A percentile compares a stretch with the other conserved stretches of the same genome.
These are phyloP conservation scores for Juncus inflexus DNA, from an alignment of 176 grass and related monocot species.

Conservation along the genomic window DNA sequence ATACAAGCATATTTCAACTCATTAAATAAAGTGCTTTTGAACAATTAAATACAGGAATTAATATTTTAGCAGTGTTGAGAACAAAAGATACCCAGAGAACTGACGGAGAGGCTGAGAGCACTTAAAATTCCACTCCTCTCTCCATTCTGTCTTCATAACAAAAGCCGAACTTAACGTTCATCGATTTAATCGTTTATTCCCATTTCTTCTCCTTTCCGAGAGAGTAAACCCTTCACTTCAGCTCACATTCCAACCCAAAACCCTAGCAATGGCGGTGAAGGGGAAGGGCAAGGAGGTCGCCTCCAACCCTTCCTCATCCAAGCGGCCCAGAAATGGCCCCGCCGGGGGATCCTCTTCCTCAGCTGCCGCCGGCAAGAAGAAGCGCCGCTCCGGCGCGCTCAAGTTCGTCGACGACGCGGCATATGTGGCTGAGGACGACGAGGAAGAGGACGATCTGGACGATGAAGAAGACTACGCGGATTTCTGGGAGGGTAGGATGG, in stretches of 20 bases:
- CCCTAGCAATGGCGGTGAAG: slow-evolving; percentile 56
- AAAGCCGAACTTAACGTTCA: no score
- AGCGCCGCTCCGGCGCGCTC: slow-evolving; percentile 45
- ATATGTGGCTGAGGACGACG: slow-evolving; percentile 41
- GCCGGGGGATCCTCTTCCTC: slow-evolving; percentile 30
- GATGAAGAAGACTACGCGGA: slow-evolving; percentile 35
- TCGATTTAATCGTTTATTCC: no score
- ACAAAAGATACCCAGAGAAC: no score
- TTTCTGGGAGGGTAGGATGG: slow-evolving; percentile 23
- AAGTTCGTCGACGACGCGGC: slow-evolving; percentile 76
- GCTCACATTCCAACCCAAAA: not conserved
- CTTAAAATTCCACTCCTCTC: not conserved
- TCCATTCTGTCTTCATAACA: not conserved
- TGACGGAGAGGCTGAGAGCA: no score
- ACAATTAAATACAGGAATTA: no score
- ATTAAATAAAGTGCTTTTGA: no score
- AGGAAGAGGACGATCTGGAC: slow-evolving; percentile 40
- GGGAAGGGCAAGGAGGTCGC: slow-evolving; percentile 74
- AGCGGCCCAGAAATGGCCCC: slow-evolving; percentile 34
- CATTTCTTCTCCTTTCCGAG: no score
- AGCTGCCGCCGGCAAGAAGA: slow-evolving; percentile 25
- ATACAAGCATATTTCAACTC: no score
- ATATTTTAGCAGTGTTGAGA: no score
- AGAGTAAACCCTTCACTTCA: no score
- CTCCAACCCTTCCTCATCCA: slow-evolving; percentile 1